These are phyloP conservation scores for Ulmus americana DNA, from an alignment of 331 rosid species.

Conservation along the genomic window DNA sequence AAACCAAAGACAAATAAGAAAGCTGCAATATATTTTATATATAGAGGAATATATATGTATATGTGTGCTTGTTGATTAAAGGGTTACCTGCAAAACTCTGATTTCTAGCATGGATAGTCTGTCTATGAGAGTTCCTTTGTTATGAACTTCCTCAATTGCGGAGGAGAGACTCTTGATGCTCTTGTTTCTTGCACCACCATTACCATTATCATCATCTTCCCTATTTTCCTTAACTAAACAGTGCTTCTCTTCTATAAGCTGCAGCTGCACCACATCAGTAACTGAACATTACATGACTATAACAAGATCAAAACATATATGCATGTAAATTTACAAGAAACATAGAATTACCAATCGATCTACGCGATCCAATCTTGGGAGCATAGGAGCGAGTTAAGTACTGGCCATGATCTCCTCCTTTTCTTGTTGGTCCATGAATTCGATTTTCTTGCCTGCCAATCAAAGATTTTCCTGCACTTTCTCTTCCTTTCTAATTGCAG, in stretches of 20 bases:
- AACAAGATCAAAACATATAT: neutral
- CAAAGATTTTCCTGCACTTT: no score
- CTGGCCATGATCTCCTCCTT: slow-evolving; percentile 1
- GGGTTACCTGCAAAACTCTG: slow-evolving; percentile 29
- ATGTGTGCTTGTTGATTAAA: neutral
- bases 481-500: no score
- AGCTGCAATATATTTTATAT: no score
- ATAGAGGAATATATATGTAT: neutral
- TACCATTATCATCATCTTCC: neutral
- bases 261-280: slow-evolving; percentile 19
- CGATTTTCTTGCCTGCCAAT: no score
- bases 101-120: slow-evolving; percentile 34
- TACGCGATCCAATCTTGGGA: slow-evolving; percentile 36
- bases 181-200: neutral
- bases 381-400: slow-evolving; percentile 29
- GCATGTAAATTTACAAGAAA: neutral
- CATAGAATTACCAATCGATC: slow-evolving; percentile 28
- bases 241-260: slow-evolving; percentile 34
- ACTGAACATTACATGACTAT: neutral
- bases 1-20: no score
- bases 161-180: slow-evolving; percentile 23
- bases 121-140: slow-evolving; percentile 38
- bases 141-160: slow-evolving; percentile 34
- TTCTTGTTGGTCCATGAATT: slow-evolving; percentile 9
- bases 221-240: neutral